Evolutionary conservation across 202 grass and related monocot species (phyloP).

Genomic region (Schoenoplectus triqueter): DNA sequence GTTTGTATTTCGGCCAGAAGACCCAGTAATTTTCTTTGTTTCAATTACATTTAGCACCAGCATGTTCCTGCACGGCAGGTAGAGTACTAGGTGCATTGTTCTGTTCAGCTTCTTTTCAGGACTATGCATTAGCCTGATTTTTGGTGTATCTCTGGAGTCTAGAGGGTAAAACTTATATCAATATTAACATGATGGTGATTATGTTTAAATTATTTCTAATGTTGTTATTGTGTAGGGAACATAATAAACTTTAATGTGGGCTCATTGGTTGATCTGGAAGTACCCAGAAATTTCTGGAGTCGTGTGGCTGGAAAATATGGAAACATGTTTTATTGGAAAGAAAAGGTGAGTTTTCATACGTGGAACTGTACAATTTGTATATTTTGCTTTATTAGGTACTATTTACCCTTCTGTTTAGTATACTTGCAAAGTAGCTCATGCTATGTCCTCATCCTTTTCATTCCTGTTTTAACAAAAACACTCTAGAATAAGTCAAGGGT

Average conservation of each 20-base stretch:
- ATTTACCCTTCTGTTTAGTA: neutral
- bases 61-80: neutral
- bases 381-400: neutral
- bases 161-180: neutral
- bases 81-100: neutral
- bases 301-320: conserved; percentile 83
- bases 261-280: conserved; percentile 78
- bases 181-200: conserved; percentile 3
- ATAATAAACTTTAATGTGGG: conserved; percentile 97
- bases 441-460: neutral
- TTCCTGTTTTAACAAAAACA: conserved; percentile 1
- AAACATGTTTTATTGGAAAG: conserved; percentile 99
- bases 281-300: conserved; percentile 90
- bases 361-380: neutral
- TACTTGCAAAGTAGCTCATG: neutral
- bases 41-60: neutral
- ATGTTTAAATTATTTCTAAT: neutral
- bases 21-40: neutral
- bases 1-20: neutral
- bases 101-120: neutral
- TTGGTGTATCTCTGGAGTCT: neutral
- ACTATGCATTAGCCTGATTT: conserved; percentile 9
- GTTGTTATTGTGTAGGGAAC: conserved; percentile 57
- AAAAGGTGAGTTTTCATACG: conserved; percentile 56
- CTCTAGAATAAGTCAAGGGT: neutral